These are phyloP conservation scores for Monosporascus sp. DNA, from an alignment of 2,329 filamentous ascomycete species.

Conservation along the genomic window DNA sequence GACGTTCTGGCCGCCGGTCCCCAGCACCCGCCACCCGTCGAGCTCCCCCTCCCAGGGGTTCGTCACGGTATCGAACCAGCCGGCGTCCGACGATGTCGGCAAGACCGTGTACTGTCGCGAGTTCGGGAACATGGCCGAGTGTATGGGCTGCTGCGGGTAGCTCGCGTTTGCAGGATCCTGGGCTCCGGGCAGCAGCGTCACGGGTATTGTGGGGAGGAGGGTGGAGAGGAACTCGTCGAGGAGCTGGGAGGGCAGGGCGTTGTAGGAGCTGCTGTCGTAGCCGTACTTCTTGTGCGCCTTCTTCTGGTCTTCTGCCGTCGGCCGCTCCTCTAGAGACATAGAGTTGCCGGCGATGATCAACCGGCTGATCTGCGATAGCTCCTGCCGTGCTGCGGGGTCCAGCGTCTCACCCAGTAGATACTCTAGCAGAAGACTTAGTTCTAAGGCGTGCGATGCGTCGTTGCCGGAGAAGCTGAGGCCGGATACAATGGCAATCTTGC, in stretches of 20 bases:
- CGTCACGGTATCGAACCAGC: conserved; percentile 84
- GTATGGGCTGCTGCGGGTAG: conserved; percentile 88
- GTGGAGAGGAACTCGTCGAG: conserved; percentile 78
- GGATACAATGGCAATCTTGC: conserved; percentile 77
- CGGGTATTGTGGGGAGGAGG: conserved; percentile 77
- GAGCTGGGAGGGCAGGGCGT: conserved; percentile 74
- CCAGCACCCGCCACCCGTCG: conserved; percentile 83
- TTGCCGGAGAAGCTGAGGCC: conserved; percentile 78
- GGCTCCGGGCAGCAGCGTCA: conserved; percentile 82
- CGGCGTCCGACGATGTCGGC: conserved; percentile 40
- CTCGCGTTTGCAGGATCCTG: conserved; percentile 84
- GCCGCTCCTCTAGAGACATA: conserved; percentile 42
- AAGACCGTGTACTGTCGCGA: conserved; percentile 61
- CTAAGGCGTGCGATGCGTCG: conserved; percentile 64
- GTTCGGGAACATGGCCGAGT: conserved; percentile 82
- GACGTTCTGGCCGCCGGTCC: conserved; percentile 85
- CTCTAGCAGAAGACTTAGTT: conserved; percentile 74
- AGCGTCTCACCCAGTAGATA: conserved; percentile 81
- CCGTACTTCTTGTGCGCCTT: conserved; percentile 75
- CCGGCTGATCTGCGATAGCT: conserved; percentile 65
- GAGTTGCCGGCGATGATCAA: conserved; percentile 92
- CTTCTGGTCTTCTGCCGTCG: conserved; percentile 35
- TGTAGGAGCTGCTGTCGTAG: conserved; percentile 86
- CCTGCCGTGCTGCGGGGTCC: conserved; percentile 52
- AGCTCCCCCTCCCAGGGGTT: conserved; percentile 92